Conservation (phyloP, 164 flowering plant species). For the Echeveria elegans region DNA sequence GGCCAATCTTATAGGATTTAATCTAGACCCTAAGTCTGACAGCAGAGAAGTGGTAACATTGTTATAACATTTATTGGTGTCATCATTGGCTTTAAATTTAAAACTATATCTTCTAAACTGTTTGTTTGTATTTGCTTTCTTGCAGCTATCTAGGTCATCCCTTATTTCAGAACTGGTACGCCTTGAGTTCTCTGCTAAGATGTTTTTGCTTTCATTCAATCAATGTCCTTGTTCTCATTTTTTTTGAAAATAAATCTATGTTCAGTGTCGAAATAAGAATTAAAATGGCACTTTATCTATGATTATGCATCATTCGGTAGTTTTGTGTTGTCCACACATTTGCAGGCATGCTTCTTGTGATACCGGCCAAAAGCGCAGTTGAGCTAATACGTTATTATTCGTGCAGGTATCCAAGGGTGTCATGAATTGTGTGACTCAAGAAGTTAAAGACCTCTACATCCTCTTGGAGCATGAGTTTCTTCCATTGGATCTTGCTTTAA, state of each 20-base stretch:
- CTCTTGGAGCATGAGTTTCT: constrained; percentile 73
- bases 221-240: no score
- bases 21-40: constrained; percentile 65
- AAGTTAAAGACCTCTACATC: constrained; percentile 81
- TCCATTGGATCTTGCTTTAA: constrained; percentile 66
- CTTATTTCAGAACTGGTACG: constrained; percentile 86
- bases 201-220: background rate
- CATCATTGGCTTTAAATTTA: background rate
- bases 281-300: no score
- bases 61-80: background rate
- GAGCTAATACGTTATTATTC: background rate
- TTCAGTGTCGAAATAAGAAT: no score
- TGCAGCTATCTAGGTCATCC: constrained; percentile 25
- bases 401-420: constrained; percentile 81
- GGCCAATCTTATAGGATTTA: constrained; percentile 82
- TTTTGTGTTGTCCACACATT: no score
- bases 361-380: no score
- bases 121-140: no score
- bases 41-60: constrained; percentile 66
- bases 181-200: background rate
- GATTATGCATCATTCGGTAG: no score
- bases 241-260: background rate
- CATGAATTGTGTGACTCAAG: constrained; percentile 69
- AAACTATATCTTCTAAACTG: no score
- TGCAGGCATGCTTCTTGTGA: no score